Evolutionary conservation across 352 stramenopile genomes (phyloP).

Genomic region (Pythium catenulatum): DNA sequence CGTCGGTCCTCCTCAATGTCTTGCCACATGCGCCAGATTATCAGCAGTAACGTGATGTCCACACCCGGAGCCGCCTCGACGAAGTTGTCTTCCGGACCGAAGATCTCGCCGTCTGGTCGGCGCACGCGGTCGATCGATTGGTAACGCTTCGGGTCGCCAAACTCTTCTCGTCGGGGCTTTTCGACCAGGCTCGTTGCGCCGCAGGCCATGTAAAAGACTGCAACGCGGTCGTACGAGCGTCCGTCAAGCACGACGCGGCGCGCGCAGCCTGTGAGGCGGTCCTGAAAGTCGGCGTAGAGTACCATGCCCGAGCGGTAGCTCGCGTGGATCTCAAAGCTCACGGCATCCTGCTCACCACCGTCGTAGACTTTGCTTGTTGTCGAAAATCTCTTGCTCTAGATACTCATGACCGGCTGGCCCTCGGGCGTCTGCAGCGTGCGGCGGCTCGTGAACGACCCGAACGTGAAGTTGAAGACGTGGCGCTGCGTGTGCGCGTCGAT

Average conservation of each 20-base stretch:
- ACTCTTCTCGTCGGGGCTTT: too few relatives aligned
- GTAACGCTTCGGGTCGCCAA: neutral
- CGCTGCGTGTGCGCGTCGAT: neutral
- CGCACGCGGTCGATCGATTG: slow-evolving; percentile 30
- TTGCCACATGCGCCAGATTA: slow-evolving; percentile 10
- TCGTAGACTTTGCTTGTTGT: neutral
- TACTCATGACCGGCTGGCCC: neutral
- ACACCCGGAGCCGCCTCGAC: slow-evolving; percentile 22
- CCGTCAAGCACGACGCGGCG: slow-evolving; percentile 11
- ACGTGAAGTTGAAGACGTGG: slow-evolving; percentile 13
- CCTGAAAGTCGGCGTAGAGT: slow-evolving; percentile 7
- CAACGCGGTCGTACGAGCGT: neutral
- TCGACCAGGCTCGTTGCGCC: too few relatives aligned
- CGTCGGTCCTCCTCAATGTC: neutral
- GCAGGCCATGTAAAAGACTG: slow-evolving; percentile 10
- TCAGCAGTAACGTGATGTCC: slow-evolving; percentile 34
- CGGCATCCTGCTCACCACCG: neutral
- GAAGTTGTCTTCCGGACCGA: neutral
- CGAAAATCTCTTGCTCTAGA: neutral
- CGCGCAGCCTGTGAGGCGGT: neutral
- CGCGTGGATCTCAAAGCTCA: neutral
- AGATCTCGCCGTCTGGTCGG: neutral
- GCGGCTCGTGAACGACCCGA: neutral
- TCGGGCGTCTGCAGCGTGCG: neutral
- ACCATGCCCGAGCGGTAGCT: neutral